Conservation (phyloP, 1,284 basidiomycete genomes). For the Ustilago loliicola region DNA sequence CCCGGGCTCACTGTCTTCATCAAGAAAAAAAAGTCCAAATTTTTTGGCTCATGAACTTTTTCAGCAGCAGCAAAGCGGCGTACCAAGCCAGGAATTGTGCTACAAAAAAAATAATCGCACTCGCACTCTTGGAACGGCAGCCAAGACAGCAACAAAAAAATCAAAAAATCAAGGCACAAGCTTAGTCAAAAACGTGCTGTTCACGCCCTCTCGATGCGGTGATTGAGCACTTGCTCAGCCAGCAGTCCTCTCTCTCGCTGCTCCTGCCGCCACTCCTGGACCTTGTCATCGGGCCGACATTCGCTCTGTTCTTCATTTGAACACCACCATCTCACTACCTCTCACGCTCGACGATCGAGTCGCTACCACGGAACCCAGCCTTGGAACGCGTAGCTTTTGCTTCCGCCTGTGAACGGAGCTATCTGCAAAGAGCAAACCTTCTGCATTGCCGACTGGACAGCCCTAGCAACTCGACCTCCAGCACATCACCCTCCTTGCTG, state of each 20-base stretch:
- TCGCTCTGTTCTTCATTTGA: neutral
- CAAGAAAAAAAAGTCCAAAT: conserved; percentile 4
- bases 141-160: neutral
- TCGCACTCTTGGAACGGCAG: conserved; percentile 10
- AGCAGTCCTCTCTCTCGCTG: neutral
- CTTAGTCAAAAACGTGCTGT: conserved; percentile 6
- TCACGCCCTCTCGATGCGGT: conserved; percentile 12
- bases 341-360: conserved; percentile 7
- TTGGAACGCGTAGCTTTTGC: neutral
- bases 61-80: neutral
- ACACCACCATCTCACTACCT: conserved; percentile 9
- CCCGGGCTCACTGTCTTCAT: conserved; percentile 10
- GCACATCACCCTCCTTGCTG: too few species aligned
- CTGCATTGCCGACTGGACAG: conserved; percentile 4
- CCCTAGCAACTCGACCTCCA: neutral
- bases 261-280: conserved; percentile 14
- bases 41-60: conserved; percentile 7
- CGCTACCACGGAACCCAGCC: neutral
- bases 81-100: neutral
- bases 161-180: conserved; percentile 21
- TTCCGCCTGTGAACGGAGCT: conserved; percentile 2
- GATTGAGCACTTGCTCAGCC: conserved; percentile 5
- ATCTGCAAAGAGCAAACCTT: conserved; percentile 1
- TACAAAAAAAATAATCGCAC: neutral
- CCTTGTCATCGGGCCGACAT: conserved; percentile 9